Base-by-base conservation (phyloP, 1,284 basidiomycete species). In the Tilletia caries region DNA sequence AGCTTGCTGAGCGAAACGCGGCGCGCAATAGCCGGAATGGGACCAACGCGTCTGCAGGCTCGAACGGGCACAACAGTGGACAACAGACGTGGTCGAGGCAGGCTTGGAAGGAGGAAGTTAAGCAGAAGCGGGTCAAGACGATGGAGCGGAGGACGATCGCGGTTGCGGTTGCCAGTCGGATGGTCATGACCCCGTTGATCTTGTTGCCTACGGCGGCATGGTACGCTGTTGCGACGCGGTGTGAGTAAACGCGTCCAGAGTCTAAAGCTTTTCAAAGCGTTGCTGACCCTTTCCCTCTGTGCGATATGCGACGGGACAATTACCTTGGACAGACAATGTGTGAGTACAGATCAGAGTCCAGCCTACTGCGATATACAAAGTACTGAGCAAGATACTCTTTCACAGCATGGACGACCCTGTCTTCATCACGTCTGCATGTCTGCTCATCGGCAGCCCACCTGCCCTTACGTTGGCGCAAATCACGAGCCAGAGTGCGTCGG, bases 111-210 rank as follows among this genome's bases (percentile, higher is more conserved):
- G 37, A 48, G 67, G 27, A 37, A 20, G 54, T 32, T 8, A 41
- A 34, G 52, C 65, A 44, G 27, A 66, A 44, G 37, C 66, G 68
- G 23, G 67, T 41, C 1, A 15, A 37, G 8, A 70, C 67, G 25
- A 77, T 77, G 75, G 76, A 80, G 41, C 89, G 89, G 64, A 88
- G 87, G 80, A 93, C 94, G 3, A 90, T 97, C 23, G 83, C 90
- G 33, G 88, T 96, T 18, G 89, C 92, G 3, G 88, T 95, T 25
- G 66, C 88, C 23, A 87, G 90, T 67, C 86, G 94, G 72, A 97
- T 96, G 94, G 81, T 97, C 54, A 79, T 97, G 72, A 91, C 91
- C 10, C 94, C 93, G 0, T 71, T 91, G 58, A 69, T 95, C 12
- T 85, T 95, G 67, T 66, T 85, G 0, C 85, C 69, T 65, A 43